Conservation (phyloP, 225 moss, liverwort and hornwort species). For the Polytrichum formosum region DNA sequence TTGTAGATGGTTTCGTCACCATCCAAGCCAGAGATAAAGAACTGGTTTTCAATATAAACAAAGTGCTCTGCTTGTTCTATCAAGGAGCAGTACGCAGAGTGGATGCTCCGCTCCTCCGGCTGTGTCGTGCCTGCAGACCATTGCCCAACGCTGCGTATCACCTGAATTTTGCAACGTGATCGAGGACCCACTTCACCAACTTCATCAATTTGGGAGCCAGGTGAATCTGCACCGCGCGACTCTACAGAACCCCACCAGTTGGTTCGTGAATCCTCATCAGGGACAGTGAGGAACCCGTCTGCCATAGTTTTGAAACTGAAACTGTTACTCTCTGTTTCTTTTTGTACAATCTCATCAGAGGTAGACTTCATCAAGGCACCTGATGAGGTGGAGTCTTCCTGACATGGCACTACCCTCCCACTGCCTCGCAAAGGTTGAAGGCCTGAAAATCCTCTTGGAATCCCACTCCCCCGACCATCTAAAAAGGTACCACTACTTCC, state of each 20-base stretch:
- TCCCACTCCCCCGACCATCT: conserved; percentile 24
- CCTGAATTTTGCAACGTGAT: conserved; percentile 41
- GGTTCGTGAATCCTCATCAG: not conserved
- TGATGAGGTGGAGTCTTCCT: conserved; percentile 13
- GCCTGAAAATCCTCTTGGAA: conserved; percentile 30
- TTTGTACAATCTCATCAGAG: conserved; percentile 3
- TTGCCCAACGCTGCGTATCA: conserved; percentile 48
- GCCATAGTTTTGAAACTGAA: conserved; percentile 20
- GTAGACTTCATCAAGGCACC: conserved; percentile 13
- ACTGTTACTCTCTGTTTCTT: conserved; percentile 15
- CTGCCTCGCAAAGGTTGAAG: conserved; percentile 36
- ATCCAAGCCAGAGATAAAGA: conserved; percentile 53
- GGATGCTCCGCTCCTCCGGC: conserved; percentile 48
- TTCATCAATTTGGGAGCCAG: conserved; percentile 10
- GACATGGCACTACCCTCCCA: conserved; percentile 39
- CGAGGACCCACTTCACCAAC: conserved; percentile 42
- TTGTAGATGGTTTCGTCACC: conserved; percentile 48
- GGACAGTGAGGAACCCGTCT: too few relatives aligned
- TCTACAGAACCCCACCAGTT: conserved; percentile 44
- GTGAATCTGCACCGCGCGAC: conserved; percentile 4
- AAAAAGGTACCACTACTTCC: conserved; percentile 17
- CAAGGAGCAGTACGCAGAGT: conserved; percentile 45
- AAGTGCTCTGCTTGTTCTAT: conserved; percentile 49
- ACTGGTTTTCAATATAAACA: conserved; percentile 52
- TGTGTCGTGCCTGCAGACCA: conserved; percentile 50